Evolutionary conservation across 495 filamentous ascomycete species (phyloP).

Genomic region (Trichoderma orchidacearum): DNA sequence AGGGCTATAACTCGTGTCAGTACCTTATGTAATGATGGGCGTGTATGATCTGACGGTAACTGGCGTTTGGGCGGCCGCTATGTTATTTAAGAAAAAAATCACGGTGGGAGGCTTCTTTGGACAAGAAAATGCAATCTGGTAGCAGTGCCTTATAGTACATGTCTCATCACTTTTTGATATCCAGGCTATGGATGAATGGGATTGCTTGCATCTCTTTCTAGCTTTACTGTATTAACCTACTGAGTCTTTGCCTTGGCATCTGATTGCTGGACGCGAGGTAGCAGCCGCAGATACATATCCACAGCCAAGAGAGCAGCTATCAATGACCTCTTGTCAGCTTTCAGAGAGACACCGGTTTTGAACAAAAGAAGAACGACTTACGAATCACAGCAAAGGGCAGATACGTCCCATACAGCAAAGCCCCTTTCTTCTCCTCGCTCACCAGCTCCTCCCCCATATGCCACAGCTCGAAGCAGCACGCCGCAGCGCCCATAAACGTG

Average conservation of each 20-base stretch:
- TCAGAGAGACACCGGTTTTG: neutral
- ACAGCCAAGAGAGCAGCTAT: constrained; percentile 21
- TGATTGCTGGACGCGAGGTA: neutral
- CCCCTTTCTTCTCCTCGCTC: constrained; percentile 35
- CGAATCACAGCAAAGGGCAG: constrained; percentile 60
- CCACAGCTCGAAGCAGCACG: constrained; percentile 42
- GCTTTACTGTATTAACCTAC: neutral
- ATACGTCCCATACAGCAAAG: constrained; percentile 40
- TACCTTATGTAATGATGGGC: too few species aligned
- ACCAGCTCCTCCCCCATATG: constrained; percentile 39
- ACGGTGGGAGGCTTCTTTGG: too few species aligned
- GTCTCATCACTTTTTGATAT: too few species aligned
- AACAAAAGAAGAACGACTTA: constrained; percentile 27
- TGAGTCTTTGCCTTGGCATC: constrained; percentile 4
- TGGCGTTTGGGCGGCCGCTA: neutral
- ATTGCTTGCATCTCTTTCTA: too few species aligned
- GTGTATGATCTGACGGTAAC: neutral
- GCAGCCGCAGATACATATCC: constrained; percentile 4
- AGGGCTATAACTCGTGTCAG: too few species aligned
- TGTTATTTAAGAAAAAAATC: neutral
- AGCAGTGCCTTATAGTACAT: too few species aligned
- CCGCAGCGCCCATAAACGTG: constrained; percentile 56
- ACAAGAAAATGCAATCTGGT: too few species aligned
- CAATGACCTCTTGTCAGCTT: constrained; percentile 8
- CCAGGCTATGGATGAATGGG: too few species aligned